These are phyloP conservation scores for Westerdykella aurantiaca DNA, from an alignment of 2,329 filamentous ascomycete genomes.

Conservation along the genomic window DNA sequence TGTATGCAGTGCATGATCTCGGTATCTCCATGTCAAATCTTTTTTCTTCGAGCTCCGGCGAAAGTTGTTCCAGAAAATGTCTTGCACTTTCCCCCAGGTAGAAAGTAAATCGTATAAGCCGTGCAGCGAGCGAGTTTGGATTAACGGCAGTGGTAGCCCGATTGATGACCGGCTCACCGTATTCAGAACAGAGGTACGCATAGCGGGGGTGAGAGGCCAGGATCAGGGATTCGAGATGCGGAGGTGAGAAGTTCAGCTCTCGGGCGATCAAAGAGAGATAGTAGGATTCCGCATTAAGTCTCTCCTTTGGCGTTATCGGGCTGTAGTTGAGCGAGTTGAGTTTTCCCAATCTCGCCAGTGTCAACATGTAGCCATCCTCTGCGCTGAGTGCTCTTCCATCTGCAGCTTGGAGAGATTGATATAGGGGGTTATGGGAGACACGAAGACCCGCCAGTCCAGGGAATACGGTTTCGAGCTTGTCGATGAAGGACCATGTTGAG, in stretches of 20 bases:
- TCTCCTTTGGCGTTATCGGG: slow-evolving; percentile 63
- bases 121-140: slow-evolving; percentile 74
- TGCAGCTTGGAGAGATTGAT: slow-evolving; percentile 49
- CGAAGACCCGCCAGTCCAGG: slow-evolving; percentile 71
- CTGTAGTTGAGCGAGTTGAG: slow-evolving; percentile 69
- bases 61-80: slow-evolving; percentile 2
- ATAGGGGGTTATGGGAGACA: slow-evolving; percentile 81
- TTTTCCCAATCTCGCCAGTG: slow-evolving; percentile 64
- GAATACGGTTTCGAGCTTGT: slow-evolving; percentile 60
- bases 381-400: slow-evolving; percentile 46
- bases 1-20: slow-evolving; percentile 72
- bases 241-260: slow-evolving; percentile 60
- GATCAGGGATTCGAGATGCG: slow-evolving; percentile 50
- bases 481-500: slow-evolving; percentile 64
- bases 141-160: slow-evolving; percentile 50
- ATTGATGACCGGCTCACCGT: slow-evolving; percentile 64
- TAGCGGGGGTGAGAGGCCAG: slow-evolving; percentile 65
- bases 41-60: no score
- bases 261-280: slow-evolving; percentile 80
- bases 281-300: slow-evolving; percentile 85
- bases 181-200: slow-evolving; percentile 63
- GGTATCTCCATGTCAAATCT: slow-evolving; percentile 53
- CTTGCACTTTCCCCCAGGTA: slow-evolving; percentile 23
- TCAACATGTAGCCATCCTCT: slow-evolving; percentile 86
- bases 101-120: slow-evolving; percentile 61